Evolutionary conservation across 371 early-diverging fungal genomes (phyloP).

Genomic region (Zychaea mexicana): DNA sequence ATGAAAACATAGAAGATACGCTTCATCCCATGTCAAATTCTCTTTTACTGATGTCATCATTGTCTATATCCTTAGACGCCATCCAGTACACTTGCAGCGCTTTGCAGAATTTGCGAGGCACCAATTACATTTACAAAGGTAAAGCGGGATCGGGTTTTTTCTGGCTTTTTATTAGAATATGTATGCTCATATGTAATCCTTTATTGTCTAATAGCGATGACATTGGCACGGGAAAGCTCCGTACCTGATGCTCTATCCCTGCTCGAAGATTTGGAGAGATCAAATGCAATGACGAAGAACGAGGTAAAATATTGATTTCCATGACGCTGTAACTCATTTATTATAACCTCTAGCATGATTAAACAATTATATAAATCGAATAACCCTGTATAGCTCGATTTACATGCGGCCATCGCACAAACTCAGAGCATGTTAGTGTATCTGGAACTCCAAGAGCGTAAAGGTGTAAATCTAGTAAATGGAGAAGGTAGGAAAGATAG

Average conservation of each 20-base stretch:
- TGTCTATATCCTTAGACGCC: slow-evolving; percentile 1
- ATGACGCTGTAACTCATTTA: no score
- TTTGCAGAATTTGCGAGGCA: slow-evolving; percentile 11
- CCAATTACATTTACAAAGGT: slow-evolving; percentile 27
- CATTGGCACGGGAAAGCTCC: slow-evolving; percentile 6
- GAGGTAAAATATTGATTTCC: slow-evolving; percentile 9
- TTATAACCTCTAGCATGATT: not conserved
- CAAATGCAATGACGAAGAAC: not conserved
- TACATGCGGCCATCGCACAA: slow-evolving; percentile 16
- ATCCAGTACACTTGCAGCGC: slow-evolving; percentile 15
- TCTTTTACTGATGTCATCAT: not conserved
- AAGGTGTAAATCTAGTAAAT: not conserved
- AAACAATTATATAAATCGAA: not conserved
- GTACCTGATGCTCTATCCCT: not conserved
- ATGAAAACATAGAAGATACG: no score
- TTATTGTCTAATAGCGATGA: slow-evolving; percentile 9
- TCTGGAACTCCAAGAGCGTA: slow-evolving; percentile 2
- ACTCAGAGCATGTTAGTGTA: slow-evolving; percentile 10
- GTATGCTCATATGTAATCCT: not conserved
- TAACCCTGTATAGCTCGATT: slow-evolving; percentile 4
- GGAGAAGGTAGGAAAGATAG: slow-evolving; percentile 3
- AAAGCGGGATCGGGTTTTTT: no score
- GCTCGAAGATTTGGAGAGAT: slow-evolving; percentile 10
- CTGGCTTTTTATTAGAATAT: not conserved
- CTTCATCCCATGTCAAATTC: not conserved